Evolutionary conservation across 768 basidiomycete species (phyloP), one percentile per base, ranked within the genome.

Genomic region (Phlebiopsis flavidoalba): DNA sequence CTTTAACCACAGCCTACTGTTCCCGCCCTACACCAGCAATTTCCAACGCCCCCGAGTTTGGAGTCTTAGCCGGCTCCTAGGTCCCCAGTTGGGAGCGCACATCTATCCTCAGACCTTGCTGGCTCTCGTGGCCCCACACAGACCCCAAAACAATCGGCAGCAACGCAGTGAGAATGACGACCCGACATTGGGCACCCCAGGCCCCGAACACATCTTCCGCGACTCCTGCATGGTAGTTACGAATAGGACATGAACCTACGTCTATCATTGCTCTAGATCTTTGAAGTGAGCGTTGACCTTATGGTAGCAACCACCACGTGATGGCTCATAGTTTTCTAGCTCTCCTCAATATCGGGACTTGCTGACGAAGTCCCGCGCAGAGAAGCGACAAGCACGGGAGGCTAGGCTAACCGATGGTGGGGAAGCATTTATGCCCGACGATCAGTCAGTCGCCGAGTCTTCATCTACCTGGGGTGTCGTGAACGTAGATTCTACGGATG

Each of bases 221-320:
- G 95, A 96, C 69, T 94, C 93, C 15, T 87, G 89, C 1, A 95
- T 98, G 84, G 87, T 98, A 54, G 89, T n/a, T 99, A 19, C 83
- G 96, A 19, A 94, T 94, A 19, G 95, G n/a, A n/a, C n/a, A 98
- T 71, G 97, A 99, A 69, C 97, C 96, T 2, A 97, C 95, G 0
- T 98, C 96, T 17, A 97, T 98, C 68, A 95, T 98, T 64, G 95
- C 97, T 7, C 86, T 98, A 59, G 93, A n/a, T n/a, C 94, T 5
- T 75, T 99, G 53, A 92, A 89, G 93, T 93, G 67, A 67, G 84
- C 74, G 8, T 47, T 15, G 54, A 53, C 14, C 33, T n/a, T 21
- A 19, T 33, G 43, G 57, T 12, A 33, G 19, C n/a, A 15, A 58
- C 59, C 45, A 17, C 48, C 8, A 11, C 1, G 14, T 48, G 12